Evolutionary conservation across 345 rosid genomes (phyloP).

Genomic region (Salix viminalis): DNA sequence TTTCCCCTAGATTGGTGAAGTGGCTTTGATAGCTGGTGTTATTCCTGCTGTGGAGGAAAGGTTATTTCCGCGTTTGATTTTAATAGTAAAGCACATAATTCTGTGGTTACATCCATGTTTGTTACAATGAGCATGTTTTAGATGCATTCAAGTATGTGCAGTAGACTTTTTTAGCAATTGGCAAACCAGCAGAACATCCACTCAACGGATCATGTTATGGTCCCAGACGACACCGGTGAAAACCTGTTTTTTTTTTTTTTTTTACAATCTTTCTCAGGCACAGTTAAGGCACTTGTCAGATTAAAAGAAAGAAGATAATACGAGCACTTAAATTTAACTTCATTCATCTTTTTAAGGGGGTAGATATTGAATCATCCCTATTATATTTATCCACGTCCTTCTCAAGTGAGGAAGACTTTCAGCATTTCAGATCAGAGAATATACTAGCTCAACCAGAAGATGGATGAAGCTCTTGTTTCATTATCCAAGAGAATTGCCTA

Average conservation of each 20-base stretch:
- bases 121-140: neutral
- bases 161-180: neutral
- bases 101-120: neutral
- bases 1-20: constrained; percentile 77
- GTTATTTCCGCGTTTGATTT: constrained; percentile 33
- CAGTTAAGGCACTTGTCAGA: neutral
- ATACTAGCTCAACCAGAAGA: neutral
- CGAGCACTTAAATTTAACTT: neutral
- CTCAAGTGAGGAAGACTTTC: neutral
- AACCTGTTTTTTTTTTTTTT: neutral
- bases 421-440: neutral
- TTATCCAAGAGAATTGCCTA: neutral
- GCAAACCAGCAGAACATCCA: neutral
- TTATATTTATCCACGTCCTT: neutral
- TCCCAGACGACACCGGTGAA: neutral
- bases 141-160: neutral
- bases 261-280: neutral
- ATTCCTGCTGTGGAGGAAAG: constrained; percentile 77
- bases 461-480: neutral
- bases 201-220: neutral
- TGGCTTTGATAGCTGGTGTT: constrained; percentile 76
- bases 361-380: neutral
- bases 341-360: neutral
- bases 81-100: neutral
- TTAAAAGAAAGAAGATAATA: neutral